phyloP scores from a whole-genome alignment of 2,329 filamentous ascomycete species.

The Bipolaris cookei region DNA sequence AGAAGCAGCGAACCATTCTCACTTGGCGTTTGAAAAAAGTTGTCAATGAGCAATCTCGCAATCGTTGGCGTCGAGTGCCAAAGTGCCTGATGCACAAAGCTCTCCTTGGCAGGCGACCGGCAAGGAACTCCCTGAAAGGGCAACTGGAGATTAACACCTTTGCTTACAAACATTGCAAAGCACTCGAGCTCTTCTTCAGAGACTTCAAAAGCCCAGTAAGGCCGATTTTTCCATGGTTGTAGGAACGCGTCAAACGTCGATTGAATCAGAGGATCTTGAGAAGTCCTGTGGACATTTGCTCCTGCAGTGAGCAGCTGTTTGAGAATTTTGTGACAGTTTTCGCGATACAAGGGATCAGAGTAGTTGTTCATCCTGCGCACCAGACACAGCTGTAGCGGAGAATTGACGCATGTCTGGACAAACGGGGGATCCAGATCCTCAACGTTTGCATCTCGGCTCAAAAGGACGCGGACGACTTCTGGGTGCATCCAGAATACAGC shows the following conservation, averaged over 20 bases:
- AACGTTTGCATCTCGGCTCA: slow-evolving; percentile 38
- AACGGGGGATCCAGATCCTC: slow-evolving; percentile 28
- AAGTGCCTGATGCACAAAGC: slow-evolving; percentile 41
- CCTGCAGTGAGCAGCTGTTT: slow-evolving; percentile 41
- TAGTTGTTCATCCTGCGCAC: slow-evolving; percentile 32
- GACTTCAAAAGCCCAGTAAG: slow-evolving; percentile 34
- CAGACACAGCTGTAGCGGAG: slow-evolving; percentile 38
- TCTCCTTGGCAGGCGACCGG: slow-evolving; percentile 20
- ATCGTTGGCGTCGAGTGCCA: slow-evolving; percentile 42
- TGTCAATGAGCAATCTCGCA: slow-evolving; percentile 35
- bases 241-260: slow-evolving; percentile 38
- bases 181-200: slow-evolving; percentile 34
- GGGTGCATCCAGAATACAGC: slow-evolving; percentile 43
- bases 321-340: slow-evolving; percentile 33
- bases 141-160: slow-evolving; percentile 32
- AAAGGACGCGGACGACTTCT: slow-evolving; percentile 37
- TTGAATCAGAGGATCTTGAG: slow-evolving; percentile 18
- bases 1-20: slow-evolving; percentile 32
- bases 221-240: slow-evolving; percentile 35
- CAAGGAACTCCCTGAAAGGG: slow-evolving; percentile 36
- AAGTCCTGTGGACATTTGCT: slow-evolving; percentile 33
- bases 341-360: slow-evolving; percentile 14
- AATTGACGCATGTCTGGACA: slow-evolving; percentile 14
- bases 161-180: slow-evolving; percentile 34
- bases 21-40: slow-evolving; percentile 12